A percentile compares a stretch with the other conserved stretches of the same genome.
phyloP scores from a whole-genome alignment of 768 basidiomycete species.

The Pleurotus citrinopileatus region DNA sequence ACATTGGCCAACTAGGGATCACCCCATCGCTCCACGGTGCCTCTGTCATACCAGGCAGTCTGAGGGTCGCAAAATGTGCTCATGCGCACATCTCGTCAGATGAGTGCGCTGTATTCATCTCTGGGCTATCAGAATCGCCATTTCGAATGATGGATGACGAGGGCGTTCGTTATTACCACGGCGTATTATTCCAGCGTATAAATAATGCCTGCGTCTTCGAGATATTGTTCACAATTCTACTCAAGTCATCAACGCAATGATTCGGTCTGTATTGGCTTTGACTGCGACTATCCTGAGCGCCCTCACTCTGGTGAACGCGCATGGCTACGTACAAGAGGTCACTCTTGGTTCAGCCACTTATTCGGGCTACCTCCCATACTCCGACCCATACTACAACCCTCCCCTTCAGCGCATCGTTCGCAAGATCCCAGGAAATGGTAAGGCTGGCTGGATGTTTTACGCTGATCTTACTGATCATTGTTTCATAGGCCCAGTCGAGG shows the following conservation, averaged over 20 bases:
- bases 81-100: neutral
- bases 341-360: slow-evolving; percentile 29
- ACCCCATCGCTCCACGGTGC: no score
- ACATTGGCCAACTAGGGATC: no score
- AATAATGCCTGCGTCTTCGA: neutral
- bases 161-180: no score
- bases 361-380: slow-evolving; percentile 35
- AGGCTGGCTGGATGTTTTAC: slow-evolving; percentile 3
- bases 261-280: neutral
- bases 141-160: no score
- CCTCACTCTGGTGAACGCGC: slow-evolving; percentile 19
- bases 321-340: slow-evolving; percentile 37
- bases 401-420: slow-evolving; percentile 38
- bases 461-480: neutral
- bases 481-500: slow-evolving; percentile 31
- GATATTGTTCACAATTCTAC: no score
- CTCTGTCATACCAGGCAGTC: neutral
- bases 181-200: neutral
- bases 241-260: neutral
- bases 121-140: neutral
- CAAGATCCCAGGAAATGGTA: slow-evolving; percentile 39
- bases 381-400: slow-evolving; percentile 32
- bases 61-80: neutral
- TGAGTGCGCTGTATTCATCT: neutral
- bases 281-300: neutral